Conservation (phyloP, 139 green algal species). For the Micromonas pusilla region DNA sequence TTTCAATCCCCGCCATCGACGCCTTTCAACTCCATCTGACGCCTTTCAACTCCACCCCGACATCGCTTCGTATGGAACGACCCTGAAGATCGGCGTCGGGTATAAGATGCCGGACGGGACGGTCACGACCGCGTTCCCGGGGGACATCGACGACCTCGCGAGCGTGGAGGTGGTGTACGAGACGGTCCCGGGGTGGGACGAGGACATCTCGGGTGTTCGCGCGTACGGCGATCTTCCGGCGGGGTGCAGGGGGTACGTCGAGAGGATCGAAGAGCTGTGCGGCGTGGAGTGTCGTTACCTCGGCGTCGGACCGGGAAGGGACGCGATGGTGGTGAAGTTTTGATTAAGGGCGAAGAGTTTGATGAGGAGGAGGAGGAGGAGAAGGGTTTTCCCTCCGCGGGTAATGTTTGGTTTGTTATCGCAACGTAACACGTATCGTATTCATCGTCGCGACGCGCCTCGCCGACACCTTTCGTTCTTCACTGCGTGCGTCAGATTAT, state of each 20-base stretch:
- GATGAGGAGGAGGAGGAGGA: not conserved
- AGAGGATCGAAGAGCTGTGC: constrained; percentile 76
- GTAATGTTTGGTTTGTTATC: no score
- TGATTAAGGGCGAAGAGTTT: constrained; percentile 10
- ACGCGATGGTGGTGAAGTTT: constrained; percentile 81
- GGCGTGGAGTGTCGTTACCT: constrained; percentile 87
- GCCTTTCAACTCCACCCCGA: no score
- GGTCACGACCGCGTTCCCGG: constrained; percentile 30
- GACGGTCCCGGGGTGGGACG: constrained; percentile 84
- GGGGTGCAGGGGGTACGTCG: constrained; percentile 66
- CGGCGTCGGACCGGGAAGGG: constrained; percentile 88
- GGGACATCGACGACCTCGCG: constrained; percentile 46
- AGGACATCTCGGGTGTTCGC: constrained; percentile 48
- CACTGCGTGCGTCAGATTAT: no score
- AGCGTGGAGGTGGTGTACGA: constrained; percentile 79
- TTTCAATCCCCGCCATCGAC: no score
- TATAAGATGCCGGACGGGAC: constrained; percentile 39
- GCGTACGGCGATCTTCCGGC: constrained; percentile 78
- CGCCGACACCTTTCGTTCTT: no score
- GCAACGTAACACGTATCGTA: no score
- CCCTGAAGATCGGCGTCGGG: constrained; percentile 62
- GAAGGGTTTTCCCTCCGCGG: no score
- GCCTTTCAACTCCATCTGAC: no score
- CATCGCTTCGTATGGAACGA: no score
- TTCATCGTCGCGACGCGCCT: no score